phyloP scores from a whole-genome alignment of 768 basidiomycete genomes.

The Xerocomellus amylosporus region DNA sequence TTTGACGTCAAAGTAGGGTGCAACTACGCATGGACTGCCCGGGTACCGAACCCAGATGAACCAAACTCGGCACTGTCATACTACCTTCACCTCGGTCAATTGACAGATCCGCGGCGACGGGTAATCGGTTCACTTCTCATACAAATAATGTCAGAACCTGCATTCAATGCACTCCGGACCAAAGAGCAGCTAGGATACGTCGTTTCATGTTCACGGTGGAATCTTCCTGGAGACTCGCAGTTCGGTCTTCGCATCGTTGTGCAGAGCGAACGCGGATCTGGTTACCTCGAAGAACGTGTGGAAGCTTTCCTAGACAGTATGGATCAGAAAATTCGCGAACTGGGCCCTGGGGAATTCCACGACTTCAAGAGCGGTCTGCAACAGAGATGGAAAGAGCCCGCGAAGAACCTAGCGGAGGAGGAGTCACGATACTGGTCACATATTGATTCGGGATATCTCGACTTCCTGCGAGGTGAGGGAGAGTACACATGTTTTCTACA shows the following conservation, averaged over 20 bases:
- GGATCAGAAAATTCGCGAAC: conserved; percentile 61
- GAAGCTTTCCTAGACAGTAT: conserved; percentile 83
- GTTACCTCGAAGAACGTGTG: conserved; percentile 81
- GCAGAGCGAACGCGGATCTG: conserved; percentile 82
- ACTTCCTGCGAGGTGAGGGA: conserved; percentile 79
- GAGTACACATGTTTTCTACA: not conserved
- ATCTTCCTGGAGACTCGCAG: conserved; percentile 60
- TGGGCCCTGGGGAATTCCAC: conserved; percentile 69
- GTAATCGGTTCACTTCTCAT: conserved; percentile 68
- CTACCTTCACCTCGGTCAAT: conserved; percentile 75
- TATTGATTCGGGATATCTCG: conserved; percentile 76
- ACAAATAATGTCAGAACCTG: conserved; percentile 87
- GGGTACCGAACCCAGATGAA: conserved; percentile 80
- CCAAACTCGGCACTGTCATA: conserved; percentile 86
- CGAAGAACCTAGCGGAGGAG: conserved; percentile 90
- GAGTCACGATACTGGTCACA: conserved; percentile 61
- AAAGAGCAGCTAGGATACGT: conserved; percentile 96
- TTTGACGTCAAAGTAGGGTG: conserved; percentile 47
- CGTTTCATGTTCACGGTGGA: conserved; percentile 61
- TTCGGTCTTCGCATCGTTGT: conserved; percentile 79
- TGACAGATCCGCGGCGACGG: conserved; percentile 60
- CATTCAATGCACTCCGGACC: conserved; percentile 88
- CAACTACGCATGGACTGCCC: conserved; percentile 62
- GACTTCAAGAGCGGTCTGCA: conserved; percentile 77
- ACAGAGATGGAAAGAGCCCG: conserved; percentile 78